Conservation (phyloP, 129 eudicot species). For the Tagetes patula region DNA sequence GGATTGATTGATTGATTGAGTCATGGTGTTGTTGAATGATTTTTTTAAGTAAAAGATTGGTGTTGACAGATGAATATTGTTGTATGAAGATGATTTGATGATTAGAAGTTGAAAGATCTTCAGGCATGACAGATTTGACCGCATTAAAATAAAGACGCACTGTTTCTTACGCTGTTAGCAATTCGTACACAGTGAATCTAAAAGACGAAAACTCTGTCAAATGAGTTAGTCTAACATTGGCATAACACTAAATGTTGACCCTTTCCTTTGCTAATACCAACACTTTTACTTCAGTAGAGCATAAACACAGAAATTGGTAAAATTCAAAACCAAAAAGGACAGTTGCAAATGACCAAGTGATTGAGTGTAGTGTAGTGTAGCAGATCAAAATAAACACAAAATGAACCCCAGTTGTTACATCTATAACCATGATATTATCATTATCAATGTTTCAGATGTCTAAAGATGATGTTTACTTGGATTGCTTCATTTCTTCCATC, state of each 20-base stretch:
- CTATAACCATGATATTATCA: constrained; percentile 6
- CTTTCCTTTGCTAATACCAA: constrained; percentile 8
- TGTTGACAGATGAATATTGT: constrained; percentile 1
- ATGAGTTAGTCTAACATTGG: too few species aligned
- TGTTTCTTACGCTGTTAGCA: not conserved
- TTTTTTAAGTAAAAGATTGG: not conserved
- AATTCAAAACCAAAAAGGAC: constrained; percentile 6
- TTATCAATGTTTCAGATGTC: not conserved
- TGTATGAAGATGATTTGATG: not conserved
- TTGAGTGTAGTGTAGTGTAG: not conserved
- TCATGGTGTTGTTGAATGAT: constrained; percentile 16
- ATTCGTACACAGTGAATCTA: too few species aligned
- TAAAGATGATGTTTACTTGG: constrained; percentile 21
- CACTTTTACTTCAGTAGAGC: not conserved
- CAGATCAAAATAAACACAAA: constrained; percentile 11
- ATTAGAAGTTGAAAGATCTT: not conserved
- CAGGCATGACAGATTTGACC: not conserved
- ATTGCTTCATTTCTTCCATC: constrained; percentile 52
- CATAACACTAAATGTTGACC: not conserved
- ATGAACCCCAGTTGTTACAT: constrained; percentile 17
- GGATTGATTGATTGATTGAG: not conserved
- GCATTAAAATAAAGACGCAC: not conserved
- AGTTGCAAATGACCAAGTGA: constrained; percentile 21
- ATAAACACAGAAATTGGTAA: not conserved
- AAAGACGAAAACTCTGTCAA: too few species aligned